Base-by-base conservation (phyloP, 129 eudicot species). In the Calendula officinalis region DNA sequence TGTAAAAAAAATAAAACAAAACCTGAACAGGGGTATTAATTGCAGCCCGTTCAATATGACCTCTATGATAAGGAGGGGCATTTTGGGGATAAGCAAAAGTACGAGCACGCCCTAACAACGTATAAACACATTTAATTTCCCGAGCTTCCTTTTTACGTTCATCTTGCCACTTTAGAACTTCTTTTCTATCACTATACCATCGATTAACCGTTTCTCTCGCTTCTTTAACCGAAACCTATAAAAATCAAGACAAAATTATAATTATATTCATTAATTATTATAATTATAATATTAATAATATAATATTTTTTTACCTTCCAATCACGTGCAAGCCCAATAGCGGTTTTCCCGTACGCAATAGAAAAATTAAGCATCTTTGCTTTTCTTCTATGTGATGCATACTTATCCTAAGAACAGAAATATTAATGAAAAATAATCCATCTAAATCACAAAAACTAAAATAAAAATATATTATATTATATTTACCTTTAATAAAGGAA, bases 21-120 rank as follows among this genome's bases (percentile, higher is more conserved):
- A 89, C 98, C 96, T 91, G 99, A 16, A 92, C 99, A 6, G 99
- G 99, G 7, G 99, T 92, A 58, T 92, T 92, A 36, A 92, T 92
- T 53, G 99, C 99, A 77, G 99, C 99, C n/a, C 96, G 91, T 51
- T 92, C 96, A 56, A 92, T 85, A 81, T 92, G 99, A 66, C 77
- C 77, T 78, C 59, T 79, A 13, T 81, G 91, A 27, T 74, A 66
- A 0, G 41, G 12, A 53, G 79, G 56, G 58, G 84, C 79, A 16
- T 74, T 39, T 30, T 51, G 55, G 47, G 82, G 58, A 6, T 89
- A 83, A 3, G 99, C 96, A 60, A 92, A 92, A 22, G 63, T 68
- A 32, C 99, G 99, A 13, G 95, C 87, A 53, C 99, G 82, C 4
- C 99, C 99, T 35, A 88, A 77, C 74, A 92, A 74, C 9, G 99